Base-by-base conservation (phyloP, 495 filamentous ascomycete genomes). In the Parathielavia appendiculata region DNA sequence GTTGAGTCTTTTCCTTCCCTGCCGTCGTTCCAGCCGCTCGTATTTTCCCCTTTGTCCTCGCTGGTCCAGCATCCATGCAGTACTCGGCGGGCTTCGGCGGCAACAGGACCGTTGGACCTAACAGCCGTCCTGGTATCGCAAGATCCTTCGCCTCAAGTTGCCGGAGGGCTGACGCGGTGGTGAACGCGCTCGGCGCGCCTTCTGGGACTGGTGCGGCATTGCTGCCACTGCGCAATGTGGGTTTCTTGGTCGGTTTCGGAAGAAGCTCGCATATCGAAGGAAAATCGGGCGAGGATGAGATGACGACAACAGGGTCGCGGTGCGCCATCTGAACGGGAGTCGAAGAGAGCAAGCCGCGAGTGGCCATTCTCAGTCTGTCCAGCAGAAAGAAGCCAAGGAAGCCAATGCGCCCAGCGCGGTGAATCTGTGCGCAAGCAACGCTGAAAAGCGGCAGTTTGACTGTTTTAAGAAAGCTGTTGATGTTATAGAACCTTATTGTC, bases 241-340 rank as follows among this genome's bases (percentile, higher is more conserved):
- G 57, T 5, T 63, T 65, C 49, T 69, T 66, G 23, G 66, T 51
- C 9, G 49, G 63, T 44, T 69, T 76, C 7, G 70, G 63, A 8
- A 76, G 50, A 30, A 78, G 59, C 2, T 79, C 73, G 47, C 61
- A 57, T 7, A 78, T 64, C 3, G 75, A 72, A 12, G 78, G 78
- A 1, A 80, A 61, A 22, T 69, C 72, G 10, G 76, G 75, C 0
- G 77, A 80, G 11, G 79, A 81, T 0, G 79, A 79, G 2, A 72
- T 72, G 35, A 78, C 43, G 22, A 69, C 40, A 35, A 67, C 48
- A 8, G 68, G 57, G 8, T 66, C 57, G 26, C 68, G 57, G 4
- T 53, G 57, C 26, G 58, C 30, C 60, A 65, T 64, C 44, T 62
- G 57, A 5, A 61, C 54, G 0, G 75, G 75, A 40, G 78, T 75